phyloP scores from a whole-genome alignment of 2,329 filamentous ascomycete genomes.

The Ascochyta koolunga region DNA sequence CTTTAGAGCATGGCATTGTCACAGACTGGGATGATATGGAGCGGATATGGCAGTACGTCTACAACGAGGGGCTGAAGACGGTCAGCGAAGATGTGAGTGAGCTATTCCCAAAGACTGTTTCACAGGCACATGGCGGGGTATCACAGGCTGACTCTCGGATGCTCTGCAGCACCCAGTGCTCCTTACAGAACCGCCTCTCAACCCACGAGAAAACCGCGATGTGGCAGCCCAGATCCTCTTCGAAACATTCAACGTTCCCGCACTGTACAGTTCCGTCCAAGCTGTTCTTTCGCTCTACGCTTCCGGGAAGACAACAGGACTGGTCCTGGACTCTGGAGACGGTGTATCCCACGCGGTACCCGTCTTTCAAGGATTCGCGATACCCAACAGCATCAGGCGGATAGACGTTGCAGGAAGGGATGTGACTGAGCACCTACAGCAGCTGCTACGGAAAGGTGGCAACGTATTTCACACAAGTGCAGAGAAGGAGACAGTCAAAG shows the following conservation, averaged over 20 bases:
- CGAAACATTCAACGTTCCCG: constrained; percentile 98
- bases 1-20: constrained; percentile 95
- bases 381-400: constrained; percentile 90
- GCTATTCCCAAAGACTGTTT: constrained; percentile 2
- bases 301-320: constrained; percentile 91
- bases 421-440: constrained; percentile 94
- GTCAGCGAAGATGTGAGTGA: constrained; percentile 86
- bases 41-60: constrained; percentile 98
- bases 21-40: constrained; percentile 99
- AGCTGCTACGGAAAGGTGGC: constrained; percentile 86
- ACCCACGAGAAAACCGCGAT: constrained; percentile 93
- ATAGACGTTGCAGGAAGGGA: constrained; percentile 97
- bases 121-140: constrained; percentile 4
- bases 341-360: constrained; percentile 97
- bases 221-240: constrained; percentile 97
- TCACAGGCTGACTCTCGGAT: constrained; percentile 18
- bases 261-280: constrained; percentile 95
- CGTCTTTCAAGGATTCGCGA: constrained; percentile 96
- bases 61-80: constrained; percentile 93
- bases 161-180: constrained; percentile 81
- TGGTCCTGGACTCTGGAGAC: constrained; percentile 93
- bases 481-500: constrained; percentile 97
- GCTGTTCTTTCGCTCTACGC: constrained; percentile 95
- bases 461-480: constrained; percentile 97
- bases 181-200: constrained; percentile 92